phyloP scores from a whole-genome alignment of 108 stramenopile genomes.

The Cyclotella sp. region DNA sequence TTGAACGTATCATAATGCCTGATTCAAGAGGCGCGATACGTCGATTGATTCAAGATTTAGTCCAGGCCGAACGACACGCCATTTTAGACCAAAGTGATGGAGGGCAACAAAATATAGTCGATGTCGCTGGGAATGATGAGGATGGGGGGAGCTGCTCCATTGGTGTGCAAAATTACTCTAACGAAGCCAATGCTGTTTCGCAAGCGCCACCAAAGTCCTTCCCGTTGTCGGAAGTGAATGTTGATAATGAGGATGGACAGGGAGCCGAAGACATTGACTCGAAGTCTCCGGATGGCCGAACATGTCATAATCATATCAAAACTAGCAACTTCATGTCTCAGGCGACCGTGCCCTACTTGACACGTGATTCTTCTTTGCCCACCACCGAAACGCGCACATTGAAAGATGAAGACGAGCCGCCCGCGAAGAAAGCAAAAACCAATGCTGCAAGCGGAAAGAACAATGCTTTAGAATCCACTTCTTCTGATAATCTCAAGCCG shows the following conservation, averaged over 20 bases:
- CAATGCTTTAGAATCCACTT: too few relatives aligned
- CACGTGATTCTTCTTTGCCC: too few relatives aligned
- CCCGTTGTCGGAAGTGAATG: slow-evolving; percentile 44
- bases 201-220: slow-evolving; percentile 56
- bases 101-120: not conserved
- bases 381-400: too few relatives aligned
- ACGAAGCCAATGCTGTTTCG: slow-evolving; percentile 42
- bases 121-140: not conserved
- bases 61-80: slow-evolving; percentile 33
- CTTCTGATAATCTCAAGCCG: too few relatives aligned
- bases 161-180: slow-evolving; percentile 5
- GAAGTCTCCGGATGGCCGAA: slow-evolving; percentile 31
- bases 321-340: not conserved
- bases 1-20: slow-evolving; percentile 68
- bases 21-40: slow-evolving; percentile 62
- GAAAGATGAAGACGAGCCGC: not conserved
- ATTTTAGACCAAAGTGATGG: slow-evolving; percentile 3
- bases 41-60: slow-evolving; percentile 62
- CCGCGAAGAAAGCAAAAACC: not conserved
- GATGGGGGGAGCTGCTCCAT: slow-evolving; percentile 17
- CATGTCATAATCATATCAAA: not conserved
- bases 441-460: not conserved
- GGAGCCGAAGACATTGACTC: slow-evolving; percentile 37
- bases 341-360: too few relatives aligned
- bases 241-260: slow-evolving; percentile 16